Conservation (phyloP, 164 flowering plant species). For the Echeveria elegans region DNA sequence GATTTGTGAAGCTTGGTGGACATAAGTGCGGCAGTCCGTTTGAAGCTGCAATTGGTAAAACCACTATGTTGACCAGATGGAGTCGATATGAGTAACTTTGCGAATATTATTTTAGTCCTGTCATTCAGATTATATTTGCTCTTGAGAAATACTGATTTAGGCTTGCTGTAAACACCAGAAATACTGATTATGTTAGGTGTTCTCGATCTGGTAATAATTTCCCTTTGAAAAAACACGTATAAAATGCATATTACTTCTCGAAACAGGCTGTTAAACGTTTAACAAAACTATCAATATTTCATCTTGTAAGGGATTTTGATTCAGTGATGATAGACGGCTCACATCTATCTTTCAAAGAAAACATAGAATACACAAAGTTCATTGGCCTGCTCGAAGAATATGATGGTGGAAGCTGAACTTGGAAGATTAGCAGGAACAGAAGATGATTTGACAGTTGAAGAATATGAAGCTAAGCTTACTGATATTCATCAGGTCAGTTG, state of each 20-base stretch:
- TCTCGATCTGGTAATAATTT: slow-evolving; percentile 54
- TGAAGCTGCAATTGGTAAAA: slow-evolving; percentile 56
- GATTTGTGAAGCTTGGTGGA: slow-evolving; percentile 70
- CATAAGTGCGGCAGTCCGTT: slow-evolving; percentile 29
- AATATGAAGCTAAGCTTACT: slow-evolving; percentile 86
- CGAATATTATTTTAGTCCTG: background rate
- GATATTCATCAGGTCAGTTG: slow-evolving; percentile 65
- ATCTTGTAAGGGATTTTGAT: slow-evolving; percentile 68
- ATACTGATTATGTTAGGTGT: slow-evolving; percentile 66
- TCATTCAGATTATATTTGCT: too few relatives aligned
- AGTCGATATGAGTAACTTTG: background rate
- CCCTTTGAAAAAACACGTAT: background rate
- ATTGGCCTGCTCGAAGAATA: slow-evolving; percentile 59
- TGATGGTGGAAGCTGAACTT: slow-evolving; percentile 93
- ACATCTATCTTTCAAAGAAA: slow-evolving; percentile 75
- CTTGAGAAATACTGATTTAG: too few relatives aligned
- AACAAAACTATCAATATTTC: slow-evolving; percentile 6
- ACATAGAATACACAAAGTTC: slow-evolving; percentile 55
- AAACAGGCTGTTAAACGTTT: background rate
- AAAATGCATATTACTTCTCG: background rate
- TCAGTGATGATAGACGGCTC: slow-evolving; percentile 99
- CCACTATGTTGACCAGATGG: background rate
- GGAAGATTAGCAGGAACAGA: slow-evolving; percentile 98
- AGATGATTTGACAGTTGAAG: slow-evolving; percentile 90
- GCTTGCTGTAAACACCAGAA: too few relatives aligned